Evolutionary conservation across 129 eudicot genomes (phyloP).

Genomic region (Escallonia herrerae): DNA sequence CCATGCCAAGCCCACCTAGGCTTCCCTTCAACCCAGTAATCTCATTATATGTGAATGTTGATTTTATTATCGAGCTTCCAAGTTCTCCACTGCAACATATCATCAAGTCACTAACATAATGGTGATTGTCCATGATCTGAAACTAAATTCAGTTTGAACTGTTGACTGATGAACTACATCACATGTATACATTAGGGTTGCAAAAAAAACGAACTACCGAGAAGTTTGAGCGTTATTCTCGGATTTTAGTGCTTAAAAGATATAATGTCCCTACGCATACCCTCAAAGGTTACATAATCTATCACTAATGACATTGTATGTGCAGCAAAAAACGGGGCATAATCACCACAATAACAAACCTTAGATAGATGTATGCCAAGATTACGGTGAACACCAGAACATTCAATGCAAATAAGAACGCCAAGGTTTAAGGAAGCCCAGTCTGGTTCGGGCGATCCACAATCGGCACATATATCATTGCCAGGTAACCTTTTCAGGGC

Average conservation of each 20-base stretch:
- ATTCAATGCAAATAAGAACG: constrained; percentile 83
- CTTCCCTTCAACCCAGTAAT: too few relatives aligned
- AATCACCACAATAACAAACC: constrained; percentile 31
- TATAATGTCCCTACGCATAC: background rate
- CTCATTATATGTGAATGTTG: background rate
- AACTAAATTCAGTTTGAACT: too few relatives aligned
- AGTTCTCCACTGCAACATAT: too few relatives aligned
- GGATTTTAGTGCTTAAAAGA: too few relatives aligned
- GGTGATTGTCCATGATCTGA: too few relatives aligned
- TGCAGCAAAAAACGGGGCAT: too few relatives aligned
- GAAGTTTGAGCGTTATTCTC: background rate
- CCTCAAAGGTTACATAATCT: background rate
- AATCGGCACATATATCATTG: constrained; percentile 92
- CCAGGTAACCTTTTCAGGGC: constrained; percentile 54
- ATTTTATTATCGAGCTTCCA: background rate
- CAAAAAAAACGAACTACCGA: background rate
- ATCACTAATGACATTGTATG: background rate
- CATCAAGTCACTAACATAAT: too few relatives aligned
- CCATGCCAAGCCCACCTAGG: too few relatives aligned
- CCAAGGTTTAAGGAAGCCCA: constrained; percentile 99
- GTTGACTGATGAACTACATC: too few relatives aligned
- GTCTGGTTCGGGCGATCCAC: constrained; percentile 91
- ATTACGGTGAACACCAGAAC: constrained; percentile 96
- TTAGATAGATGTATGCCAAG: constrained; percentile 95
- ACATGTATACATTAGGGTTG: too few relatives aligned